Base-by-base conservation (phyloP, 1,284 basidiomycete species). In the Peniophora sp. region DNA sequence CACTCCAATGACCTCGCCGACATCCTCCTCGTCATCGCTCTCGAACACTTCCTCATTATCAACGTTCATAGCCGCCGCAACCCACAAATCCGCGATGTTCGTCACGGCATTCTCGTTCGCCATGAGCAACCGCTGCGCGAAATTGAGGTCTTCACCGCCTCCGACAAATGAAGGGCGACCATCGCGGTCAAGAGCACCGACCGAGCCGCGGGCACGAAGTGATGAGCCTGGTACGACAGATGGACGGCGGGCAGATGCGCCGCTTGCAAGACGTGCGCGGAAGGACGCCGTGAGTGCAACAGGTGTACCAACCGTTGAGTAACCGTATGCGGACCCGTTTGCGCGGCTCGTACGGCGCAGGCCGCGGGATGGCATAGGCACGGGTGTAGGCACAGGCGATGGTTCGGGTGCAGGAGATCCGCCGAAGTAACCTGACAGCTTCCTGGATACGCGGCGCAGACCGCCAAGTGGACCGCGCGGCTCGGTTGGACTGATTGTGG, bases 51-150 rank as follows among this genome's bases (percentile, higher is more conserved):
- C 81, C 56, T 90, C 87, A 58, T 89, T 89, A 59, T 94, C 92
- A 9, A 83, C 89, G 53, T 91, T 92, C 71, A 93, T 91, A 2
- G 93, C 93, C 20, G 92, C 86, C 10, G 92, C 92, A 53, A 96
- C 89, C 92, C 93, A 96, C 14, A 96, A 71, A 68, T 95, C 92
- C 3, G 90, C 87, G 57, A 96, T 88, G 56, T 85, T 88, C 48
- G 88, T 91, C 6, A 94, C 90, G 1, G 89, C 85, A 61, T 91
- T 88, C 64, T 94, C 91, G 65, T 95, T 94, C 3, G 93, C 91
- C 69, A 96, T 83, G 24, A 96, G 71, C n/a, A 96, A 66, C 55
- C 90, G 79, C 63, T 97, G 92, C 0, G 95, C 89, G 59, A 98
- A 92, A 60, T 88, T 90, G 50, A 87, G 71, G 57, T 85, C 83